Evolutionary conservation across 441 rosid species (phyloP).

Genomic region (Gossypium trilobum): DNA sequence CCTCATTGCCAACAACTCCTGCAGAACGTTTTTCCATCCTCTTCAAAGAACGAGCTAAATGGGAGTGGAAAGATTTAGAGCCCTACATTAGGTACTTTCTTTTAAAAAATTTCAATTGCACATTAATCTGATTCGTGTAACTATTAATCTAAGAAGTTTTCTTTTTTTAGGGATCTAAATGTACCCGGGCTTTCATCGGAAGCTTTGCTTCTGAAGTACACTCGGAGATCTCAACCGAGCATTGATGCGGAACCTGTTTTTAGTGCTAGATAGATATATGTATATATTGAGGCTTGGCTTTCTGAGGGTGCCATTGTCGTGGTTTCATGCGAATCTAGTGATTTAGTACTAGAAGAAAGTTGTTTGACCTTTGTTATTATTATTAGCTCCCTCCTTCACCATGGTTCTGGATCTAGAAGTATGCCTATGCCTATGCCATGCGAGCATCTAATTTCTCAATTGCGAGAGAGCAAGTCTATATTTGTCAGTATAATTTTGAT

Average conservation of each 20-base stretch:
- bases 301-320: background rate
- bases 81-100: slow-evolving; percentile 63
- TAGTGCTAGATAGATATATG: slow-evolving; percentile 45
- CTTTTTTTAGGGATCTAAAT: slow-evolving; percentile 44
- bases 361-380: no score
- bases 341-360: no score
- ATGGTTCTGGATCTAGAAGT: no score
- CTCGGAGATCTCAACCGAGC: slow-evolving; percentile 63
- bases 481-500: no score
- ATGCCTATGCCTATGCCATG: no score
- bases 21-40: slow-evolving; percentile 56
- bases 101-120: background rate
- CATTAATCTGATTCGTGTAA: background rate
- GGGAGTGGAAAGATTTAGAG: slow-evolving; percentile 84
- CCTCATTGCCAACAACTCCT: slow-evolving; percentile 62
- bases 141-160: background rate
- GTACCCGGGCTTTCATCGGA: slow-evolving; percentile 79
- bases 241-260: slow-evolving; percentile 65
- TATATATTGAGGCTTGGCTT: background rate
- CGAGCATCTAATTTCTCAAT: no score
- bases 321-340: no score
- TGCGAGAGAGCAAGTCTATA: no score
- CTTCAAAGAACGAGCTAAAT: slow-evolving; percentile 58
- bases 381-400: no score
- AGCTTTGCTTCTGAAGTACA: slow-evolving; percentile 75